These are phyloP conservation scores for Trametes meyenii DNA, from an alignment of 768 basidiomycete species.

Conservation along the genomic window DNA sequence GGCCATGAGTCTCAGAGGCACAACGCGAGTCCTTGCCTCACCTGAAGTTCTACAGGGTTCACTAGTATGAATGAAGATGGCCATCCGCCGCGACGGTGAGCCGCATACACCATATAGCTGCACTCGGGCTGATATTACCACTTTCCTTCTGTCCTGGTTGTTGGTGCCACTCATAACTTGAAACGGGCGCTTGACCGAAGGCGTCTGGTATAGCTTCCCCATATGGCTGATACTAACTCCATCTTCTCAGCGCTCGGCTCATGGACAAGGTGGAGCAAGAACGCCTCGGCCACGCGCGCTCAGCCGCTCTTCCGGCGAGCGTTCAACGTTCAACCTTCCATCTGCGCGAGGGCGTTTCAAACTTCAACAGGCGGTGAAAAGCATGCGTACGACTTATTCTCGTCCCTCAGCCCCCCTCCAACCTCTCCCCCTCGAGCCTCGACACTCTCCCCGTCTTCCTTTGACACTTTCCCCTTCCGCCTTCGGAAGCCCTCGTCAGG, in stretches of 20 bases:
- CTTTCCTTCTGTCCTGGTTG: not conserved
- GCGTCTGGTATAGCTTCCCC: slow-evolving; percentile 5
- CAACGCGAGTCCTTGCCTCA: too few relatives aligned
- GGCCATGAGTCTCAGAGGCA: too few relatives aligned
- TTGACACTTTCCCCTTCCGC: not conserved
- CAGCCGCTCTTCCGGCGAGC: not conserved
- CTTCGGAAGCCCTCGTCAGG: slow-evolving; percentile 1
- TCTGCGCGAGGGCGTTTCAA: slow-evolving; percentile 1
- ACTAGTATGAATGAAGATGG: too few relatives aligned
- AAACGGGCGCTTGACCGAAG: not conserved
- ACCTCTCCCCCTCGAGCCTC: not conserved
- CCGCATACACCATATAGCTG: too few relatives aligned
- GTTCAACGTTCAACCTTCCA: not conserved
- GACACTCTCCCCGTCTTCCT: slow-evolving; percentile 4
- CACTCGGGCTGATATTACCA: too few relatives aligned
- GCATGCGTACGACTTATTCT: slow-evolving; percentile 6
- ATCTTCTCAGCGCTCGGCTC: not conserved
- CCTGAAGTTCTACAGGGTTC: too few relatives aligned
- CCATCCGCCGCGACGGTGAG: too few relatives aligned
- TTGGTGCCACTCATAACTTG: not conserved
- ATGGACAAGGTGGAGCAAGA: slow-evolving; percentile 8
- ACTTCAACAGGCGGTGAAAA: not conserved
- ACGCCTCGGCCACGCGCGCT: slow-evolving; percentile 3
- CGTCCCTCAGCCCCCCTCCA: slow-evolving; percentile 10
- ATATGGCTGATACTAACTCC: slow-evolving; percentile 6